Percentiles rank a stretch among this genome's conserved stretches.
phyloP scores from a whole-genome alignment of 805 yeast species.

The Schizosaccharomyces lindneri region DNA sequence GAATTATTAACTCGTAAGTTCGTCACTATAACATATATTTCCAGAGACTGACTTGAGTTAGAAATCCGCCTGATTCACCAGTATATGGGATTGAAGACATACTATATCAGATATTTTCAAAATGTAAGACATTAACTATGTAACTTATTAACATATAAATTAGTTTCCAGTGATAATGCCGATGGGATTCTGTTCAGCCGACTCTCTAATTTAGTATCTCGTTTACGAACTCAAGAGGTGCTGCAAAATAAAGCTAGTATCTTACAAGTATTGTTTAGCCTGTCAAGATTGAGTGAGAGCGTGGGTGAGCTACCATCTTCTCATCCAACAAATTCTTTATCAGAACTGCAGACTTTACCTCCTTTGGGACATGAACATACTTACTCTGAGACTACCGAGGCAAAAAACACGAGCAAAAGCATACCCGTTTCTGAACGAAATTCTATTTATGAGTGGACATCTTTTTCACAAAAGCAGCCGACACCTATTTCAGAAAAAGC shows the following conservation, averaged over 20 bases:
- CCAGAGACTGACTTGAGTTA: not conserved
- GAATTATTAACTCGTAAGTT: not conserved
- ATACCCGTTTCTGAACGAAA: too few species aligned
- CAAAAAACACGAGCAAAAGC: too few species aligned
- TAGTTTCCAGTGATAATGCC: not conserved
- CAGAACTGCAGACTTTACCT: not conserved
- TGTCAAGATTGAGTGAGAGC: not conserved
- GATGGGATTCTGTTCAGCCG: not conserved
- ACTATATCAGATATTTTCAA: not conserved
- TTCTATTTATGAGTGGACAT: too few species aligned
- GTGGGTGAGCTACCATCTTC: not conserved
- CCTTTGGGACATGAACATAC: too few species aligned
- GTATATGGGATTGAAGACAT: not conserved
- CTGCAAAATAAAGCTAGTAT: not conserved
- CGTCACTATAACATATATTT: not conserved
- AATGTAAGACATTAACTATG: not conserved
- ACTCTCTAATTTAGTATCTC: not conserved
- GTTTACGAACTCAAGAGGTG: not conserved
- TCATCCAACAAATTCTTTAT: not conserved
- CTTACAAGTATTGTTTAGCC: not conserved
- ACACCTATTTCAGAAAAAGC: not conserved
- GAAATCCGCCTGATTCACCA: not conserved
- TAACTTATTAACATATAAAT: not conserved
- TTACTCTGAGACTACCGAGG: too few species aligned
- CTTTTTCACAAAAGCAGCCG: too few species aligned